Evolutionary conservation across 805 yeast genomes (phyloP).

Genomic region (Teunomyces panamensis): DNA sequence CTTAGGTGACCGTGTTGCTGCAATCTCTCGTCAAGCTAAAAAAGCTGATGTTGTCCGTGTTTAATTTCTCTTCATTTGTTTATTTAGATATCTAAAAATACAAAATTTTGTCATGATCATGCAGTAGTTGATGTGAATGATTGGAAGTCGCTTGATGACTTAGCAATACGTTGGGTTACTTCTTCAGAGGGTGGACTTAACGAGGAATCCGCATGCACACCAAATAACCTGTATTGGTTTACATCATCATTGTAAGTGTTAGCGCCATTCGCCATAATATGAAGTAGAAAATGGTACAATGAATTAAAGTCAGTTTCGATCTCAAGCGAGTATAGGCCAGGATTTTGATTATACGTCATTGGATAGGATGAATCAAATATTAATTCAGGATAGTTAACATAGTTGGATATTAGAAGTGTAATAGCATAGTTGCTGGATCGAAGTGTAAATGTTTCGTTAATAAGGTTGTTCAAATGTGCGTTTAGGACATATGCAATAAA

Average conservation of each 20-base stretch:
- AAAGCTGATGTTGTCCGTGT: conserved; percentile 12
- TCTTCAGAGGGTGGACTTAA: conserved; percentile 7
- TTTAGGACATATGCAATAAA: conserved; percentile 24
- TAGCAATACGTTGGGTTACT: conserved; percentile 2
- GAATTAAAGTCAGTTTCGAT: conserved; percentile 5
- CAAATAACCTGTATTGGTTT: conserved; percentile 7
- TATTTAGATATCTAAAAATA: conserved; percentile 1
- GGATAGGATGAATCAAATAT: background rate
- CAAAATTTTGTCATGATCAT: background rate
- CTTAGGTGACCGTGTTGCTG: conserved; percentile 90
- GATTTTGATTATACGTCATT: background rate
- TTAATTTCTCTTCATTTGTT: conserved; percentile 3
- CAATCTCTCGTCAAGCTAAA: conserved; percentile 57
- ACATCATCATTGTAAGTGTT: conserved; percentile 9
- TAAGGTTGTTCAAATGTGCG: conserved; percentile 25
- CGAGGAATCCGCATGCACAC: conserved; percentile 10
- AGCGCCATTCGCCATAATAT: conserved; percentile 3
- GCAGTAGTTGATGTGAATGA: background rate
- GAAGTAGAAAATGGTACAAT: conserved; percentile 5
- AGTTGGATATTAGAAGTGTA: background rate
- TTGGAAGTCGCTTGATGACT: background rate
- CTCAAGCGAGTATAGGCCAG: background rate
- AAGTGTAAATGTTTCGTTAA: conserved; percentile 25
- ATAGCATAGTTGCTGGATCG: conserved; percentile 29
- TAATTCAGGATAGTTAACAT: background rate